phyloP scores from a whole-genome alignment of 2,329 filamentous ascomycete species.

The Hypomyces perniciosus region DNA sequence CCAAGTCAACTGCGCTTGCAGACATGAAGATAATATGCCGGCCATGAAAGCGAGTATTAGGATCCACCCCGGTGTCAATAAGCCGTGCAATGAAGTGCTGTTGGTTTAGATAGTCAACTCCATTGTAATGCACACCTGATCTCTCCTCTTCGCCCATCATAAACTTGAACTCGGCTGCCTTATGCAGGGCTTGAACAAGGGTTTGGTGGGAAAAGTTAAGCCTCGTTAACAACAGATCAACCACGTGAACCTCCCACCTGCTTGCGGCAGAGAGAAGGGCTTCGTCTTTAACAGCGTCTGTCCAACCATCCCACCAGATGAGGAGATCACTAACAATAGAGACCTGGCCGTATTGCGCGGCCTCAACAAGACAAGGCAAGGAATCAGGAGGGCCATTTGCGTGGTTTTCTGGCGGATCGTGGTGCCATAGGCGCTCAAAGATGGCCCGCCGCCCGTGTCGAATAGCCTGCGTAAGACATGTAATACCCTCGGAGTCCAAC shows the following conservation, averaged over 20 bases:
- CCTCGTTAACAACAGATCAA: slow-evolving; percentile 9
- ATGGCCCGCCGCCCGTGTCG: slow-evolving; percentile 5
- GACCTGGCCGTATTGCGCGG: slow-evolving; percentile 14
- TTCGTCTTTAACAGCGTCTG: neutral
- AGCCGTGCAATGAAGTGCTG: slow-evolving; percentile 16
- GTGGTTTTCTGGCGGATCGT: neutral
- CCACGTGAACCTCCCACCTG: slow-evolving; percentile 14
- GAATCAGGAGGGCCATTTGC: neutral
- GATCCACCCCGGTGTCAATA: slow-evolving; percentile 18
- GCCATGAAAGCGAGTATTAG: slow-evolving; percentile 4
- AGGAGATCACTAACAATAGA: slow-evolving; percentile 14
- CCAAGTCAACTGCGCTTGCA: slow-evolving; percentile 8
- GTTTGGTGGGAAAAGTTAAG: slow-evolving; percentile 1
- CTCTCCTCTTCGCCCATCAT: neutral
- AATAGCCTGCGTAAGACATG: slow-evolving; percentile 2
- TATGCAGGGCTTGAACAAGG: slow-evolving; percentile 4
- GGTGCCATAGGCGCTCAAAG: slow-evolving; percentile 1
- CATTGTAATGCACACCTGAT: slow-evolving; percentile 4
- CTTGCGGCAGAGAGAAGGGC: slow-evolving; percentile 13
- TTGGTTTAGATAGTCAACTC: slow-evolving; percentile 15
- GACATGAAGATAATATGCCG: slow-evolving; percentile 6
- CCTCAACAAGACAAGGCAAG: slow-evolving; percentile 7
- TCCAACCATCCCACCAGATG: slow-evolving; percentile 16
- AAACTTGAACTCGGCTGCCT: neutral
- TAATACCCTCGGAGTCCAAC: neutral